Conservation (phyloP, 345 rosid species). For the Iberis pinnata region DNA sequence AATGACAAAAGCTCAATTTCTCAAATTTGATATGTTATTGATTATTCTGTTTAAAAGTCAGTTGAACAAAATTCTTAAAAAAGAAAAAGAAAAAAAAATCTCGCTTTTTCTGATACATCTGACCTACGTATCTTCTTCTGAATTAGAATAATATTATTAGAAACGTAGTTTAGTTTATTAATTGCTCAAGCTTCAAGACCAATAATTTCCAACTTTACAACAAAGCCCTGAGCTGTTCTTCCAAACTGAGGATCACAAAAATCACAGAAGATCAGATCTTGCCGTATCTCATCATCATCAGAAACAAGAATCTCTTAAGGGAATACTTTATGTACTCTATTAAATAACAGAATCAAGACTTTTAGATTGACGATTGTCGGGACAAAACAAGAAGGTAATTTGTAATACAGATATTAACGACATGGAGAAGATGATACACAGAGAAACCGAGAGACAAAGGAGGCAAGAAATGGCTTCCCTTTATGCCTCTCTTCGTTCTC, state of each 20-base stretch:
- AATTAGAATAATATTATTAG: constrained; percentile 6
- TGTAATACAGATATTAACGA: constrained; percentile 10
- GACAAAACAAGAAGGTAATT: constrained; percentile 19
- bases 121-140: constrained; percentile 36
- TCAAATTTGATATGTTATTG: too few relatives aligned
- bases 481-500: constrained; percentile 26
- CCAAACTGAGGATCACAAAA: constrained; percentile 19
- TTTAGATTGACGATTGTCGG: constrained; percentile 23
- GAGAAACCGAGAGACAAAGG: constrained; percentile 38
- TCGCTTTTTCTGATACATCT: constrained; percentile 20
- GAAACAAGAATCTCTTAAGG: constrained; percentile 20
- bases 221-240: constrained; percentile 61
- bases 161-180: background rate
- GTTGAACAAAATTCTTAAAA: too few relatives aligned
- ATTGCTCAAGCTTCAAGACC: constrained; percentile 17
- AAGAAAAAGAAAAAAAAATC: background rate
- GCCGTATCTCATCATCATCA: constrained; percentile 16
- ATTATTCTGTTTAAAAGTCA: too few relatives aligned
- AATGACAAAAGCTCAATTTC: too few relatives aligned
- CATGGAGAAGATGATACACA: constrained; percentile 55
- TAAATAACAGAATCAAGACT: constrained; percentile 4
- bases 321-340: background rate
- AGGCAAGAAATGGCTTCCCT: constrained; percentile 30
- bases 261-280: constrained; percentile 40
- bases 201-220: constrained; percentile 56